Percentiles rank a stretch among this genome's conserved stretches.
These are phyloP conservation scores for Malbranchea zuffiana DNA, from an alignment of 2,329 filamentous ascomycete species.

Conservation along the genomic window DNA sequence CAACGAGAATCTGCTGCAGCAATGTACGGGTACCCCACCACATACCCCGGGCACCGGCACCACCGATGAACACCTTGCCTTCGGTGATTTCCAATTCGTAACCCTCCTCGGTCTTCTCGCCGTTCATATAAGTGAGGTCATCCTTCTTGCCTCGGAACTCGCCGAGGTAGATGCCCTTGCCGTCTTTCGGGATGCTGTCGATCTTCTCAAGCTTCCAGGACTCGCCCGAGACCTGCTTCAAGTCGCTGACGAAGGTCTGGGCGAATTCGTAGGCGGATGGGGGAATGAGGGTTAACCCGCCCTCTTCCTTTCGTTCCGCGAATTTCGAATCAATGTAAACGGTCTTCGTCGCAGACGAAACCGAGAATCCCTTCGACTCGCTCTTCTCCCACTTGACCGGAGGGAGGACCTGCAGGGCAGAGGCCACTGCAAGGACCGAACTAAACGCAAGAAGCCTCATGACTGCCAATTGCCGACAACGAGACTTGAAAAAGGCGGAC, in stretches of 20 bases:
- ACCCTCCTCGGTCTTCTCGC: constrained; percentile 39
- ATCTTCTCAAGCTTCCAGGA: constrained; percentile 35
- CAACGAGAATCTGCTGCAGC: constrained; percentile 40
- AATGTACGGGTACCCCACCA: constrained; percentile 51
- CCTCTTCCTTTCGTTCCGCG: constrained; percentile 31
- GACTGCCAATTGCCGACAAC: too few relatives aligned
- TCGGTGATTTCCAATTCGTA: constrained; percentile 36
- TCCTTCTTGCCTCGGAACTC: constrained; percentile 20
- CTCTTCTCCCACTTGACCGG: constrained; percentile 23
- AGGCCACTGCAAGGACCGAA: constrained; percentile 14
- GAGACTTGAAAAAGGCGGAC: background rate
- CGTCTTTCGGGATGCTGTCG: constrained; percentile 23
- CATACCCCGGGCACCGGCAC: constrained; percentile 44
- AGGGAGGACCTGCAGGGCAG: constrained; percentile 32
- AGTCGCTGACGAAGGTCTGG: constrained; percentile 36
- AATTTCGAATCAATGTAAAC: constrained; percentile 37
- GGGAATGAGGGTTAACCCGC: constrained; percentile 43
- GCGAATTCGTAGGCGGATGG: constrained; percentile 43
- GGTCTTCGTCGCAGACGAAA: constrained; percentile 18
- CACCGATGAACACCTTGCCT: constrained; percentile 36
- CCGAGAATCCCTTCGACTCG: constrained; percentile 18
- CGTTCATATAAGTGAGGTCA: constrained; percentile 39
- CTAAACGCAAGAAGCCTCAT: background rate
- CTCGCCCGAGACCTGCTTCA: constrained; percentile 31
- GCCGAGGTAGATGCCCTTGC: constrained; percentile 37